Evolutionary conservation across 1,139 yeast genomes (phyloP), one percentile per base, ranked within the genome.

Genomic region (Geotrichum aggregatum): DNA sequence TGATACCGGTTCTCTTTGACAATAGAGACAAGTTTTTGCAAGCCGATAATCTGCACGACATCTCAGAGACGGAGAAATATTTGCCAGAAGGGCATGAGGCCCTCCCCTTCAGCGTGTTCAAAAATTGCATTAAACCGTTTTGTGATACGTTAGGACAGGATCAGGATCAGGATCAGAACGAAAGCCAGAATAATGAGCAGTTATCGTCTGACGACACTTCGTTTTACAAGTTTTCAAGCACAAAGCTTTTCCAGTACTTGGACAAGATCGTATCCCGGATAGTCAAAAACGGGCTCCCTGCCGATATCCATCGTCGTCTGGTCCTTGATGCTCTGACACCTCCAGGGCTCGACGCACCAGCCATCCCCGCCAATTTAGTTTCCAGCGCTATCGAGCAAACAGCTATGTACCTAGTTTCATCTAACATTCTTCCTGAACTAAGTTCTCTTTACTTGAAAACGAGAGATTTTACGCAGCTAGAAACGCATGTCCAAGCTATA

Each of bases 41-140:
- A 5, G 54, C 62, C 42, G 73, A 69, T n/a, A 61, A 64, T 39
- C 44, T 71, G 31, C 65, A 65, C 30, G 70, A 67, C 39, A 33
- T 52, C 19, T 49, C 65, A 34, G 61, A 59, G 24, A 50, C 58
- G 13, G 51, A 53, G 21, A 41, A 19, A 16, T 34, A 34, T 45
- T 24, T 2, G 50, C 49, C 3, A 54, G 18, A 22, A 22, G 22
- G 18, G 13, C 36, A 8, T 24, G 28, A 24, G 28, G 24, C 46
- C 6, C 10, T 52, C 18, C 24, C 30, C 14, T 52, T 28, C 28
- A 30, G n/a, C 1, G 36, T 21, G 7, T 46, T 52, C 28, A 41
- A 47, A 38, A 33, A 8, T 8, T 24, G 28, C 8, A 24, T 24
- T 24, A 24, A 24, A 24, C 28, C 28, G 28, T 24, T 24, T 24